Conservation (phyloP, 2,329 filamentous ascomycete species). For the Talaromyces sp. region DNA sequence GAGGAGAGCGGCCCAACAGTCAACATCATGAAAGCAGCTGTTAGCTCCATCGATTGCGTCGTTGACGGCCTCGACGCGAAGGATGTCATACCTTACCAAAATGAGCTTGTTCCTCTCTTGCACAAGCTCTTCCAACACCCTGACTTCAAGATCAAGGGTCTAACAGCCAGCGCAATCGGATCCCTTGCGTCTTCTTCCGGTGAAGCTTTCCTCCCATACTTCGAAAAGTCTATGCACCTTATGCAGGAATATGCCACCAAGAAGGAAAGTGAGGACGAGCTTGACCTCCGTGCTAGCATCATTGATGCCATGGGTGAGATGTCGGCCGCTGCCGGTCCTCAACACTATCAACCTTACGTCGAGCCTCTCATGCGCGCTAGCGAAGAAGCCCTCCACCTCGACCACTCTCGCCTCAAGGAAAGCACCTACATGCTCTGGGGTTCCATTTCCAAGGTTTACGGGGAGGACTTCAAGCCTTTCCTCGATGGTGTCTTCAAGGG, state of each 20-base stretch:
- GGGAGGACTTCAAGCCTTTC: slow-evolving; percentile 55
- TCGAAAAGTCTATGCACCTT: slow-evolving; percentile 84
- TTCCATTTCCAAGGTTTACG: slow-evolving; percentile 89
- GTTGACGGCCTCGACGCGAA: slow-evolving; percentile 74
- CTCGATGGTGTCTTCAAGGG: slow-evolving; percentile 46
- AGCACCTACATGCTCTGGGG: slow-evolving; percentile 98
- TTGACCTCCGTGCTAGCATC: slow-evolving; percentile 83
- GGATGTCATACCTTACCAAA: slow-evolving; percentile 76
- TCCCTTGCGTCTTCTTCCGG: slow-evolving; percentile 84
- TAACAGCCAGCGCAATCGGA: slow-evolving; percentile 82
- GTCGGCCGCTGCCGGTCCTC: slow-evolving; percentile 77
- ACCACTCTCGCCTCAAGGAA: slow-evolving; percentile 86
- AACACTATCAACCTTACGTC: slow-evolving; percentile 87
- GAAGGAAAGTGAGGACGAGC: slow-evolving; percentile 84
- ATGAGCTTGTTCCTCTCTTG: slow-evolving; percentile 78
- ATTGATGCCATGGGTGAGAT: slow-evolving; percentile 93
- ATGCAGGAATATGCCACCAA: slow-evolving; percentile 78
- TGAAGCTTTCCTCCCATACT: slow-evolving; percentile 82
- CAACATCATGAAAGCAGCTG: slow-evolving; percentile 83
- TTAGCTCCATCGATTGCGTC: slow-evolving; percentile 85
- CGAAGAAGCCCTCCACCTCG: slow-evolving; percentile 83
- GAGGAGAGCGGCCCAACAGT: slow-evolving; percentile 69
- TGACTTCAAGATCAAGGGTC: slow-evolving; percentile 84
- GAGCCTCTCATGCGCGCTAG: slow-evolving; percentile 85
- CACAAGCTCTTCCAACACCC: slow-evolving; percentile 78